A percentile compares a stretch with the other conserved stretches of the same genome.
These are phyloP conservation scores for Agrocybe chaxingu DNA, from an alignment of 768 basidiomycete genomes.

Conservation along the genomic window DNA sequence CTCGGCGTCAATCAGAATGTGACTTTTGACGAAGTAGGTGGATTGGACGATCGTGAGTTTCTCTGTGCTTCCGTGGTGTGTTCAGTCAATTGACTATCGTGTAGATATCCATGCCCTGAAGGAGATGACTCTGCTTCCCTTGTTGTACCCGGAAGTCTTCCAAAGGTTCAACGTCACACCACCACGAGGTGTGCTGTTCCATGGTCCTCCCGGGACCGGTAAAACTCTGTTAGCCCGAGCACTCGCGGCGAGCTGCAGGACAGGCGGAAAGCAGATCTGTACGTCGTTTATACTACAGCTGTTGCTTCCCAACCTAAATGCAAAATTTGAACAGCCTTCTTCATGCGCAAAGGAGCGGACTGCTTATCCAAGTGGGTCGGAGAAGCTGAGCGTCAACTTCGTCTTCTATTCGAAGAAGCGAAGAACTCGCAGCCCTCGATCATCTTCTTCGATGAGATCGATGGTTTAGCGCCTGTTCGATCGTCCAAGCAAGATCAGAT, in stretches of 20 bases:
- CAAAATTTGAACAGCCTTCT: conserved; percentile 68
- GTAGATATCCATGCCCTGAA: conserved; percentile 93
- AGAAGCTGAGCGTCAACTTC: conserved; percentile 94
- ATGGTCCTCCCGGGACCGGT: conserved; percentile 98
- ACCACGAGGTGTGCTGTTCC: conserved; percentile 94
- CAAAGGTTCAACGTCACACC: conserved; percentile 92
- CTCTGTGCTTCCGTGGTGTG: not conserved
- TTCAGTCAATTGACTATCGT: not conserved
- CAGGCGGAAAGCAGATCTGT: conserved; percentile 87
- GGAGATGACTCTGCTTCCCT: conserved; percentile 96
- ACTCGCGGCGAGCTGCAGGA: conserved; percentile 87
- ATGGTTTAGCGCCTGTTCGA: conserved; percentile 95
- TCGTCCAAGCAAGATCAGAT: conserved; percentile 99
- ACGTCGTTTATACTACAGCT: conserved; percentile 25
- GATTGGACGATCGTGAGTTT: conserved; percentile 84
- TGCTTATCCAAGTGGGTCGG: conserved; percentile 99
- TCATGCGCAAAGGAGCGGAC: conserved; percentile 99
- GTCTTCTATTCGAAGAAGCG: conserved; percentile 95
- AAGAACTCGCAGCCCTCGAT: conserved; percentile 89
- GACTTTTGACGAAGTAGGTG: conserved; percentile 96
- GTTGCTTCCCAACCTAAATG: not conserved
- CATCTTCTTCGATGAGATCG: conserved; percentile 99
- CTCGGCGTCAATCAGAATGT: conserved; percentile 91
- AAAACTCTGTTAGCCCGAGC: conserved; percentile 94
- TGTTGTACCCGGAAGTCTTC: conserved; percentile 96